Evolutionary conservation across 73 alveolate genomes (phyloP), one percentile per base, ranked within the genome.

Genomic region (Blepharisma japonicum): DNA sequence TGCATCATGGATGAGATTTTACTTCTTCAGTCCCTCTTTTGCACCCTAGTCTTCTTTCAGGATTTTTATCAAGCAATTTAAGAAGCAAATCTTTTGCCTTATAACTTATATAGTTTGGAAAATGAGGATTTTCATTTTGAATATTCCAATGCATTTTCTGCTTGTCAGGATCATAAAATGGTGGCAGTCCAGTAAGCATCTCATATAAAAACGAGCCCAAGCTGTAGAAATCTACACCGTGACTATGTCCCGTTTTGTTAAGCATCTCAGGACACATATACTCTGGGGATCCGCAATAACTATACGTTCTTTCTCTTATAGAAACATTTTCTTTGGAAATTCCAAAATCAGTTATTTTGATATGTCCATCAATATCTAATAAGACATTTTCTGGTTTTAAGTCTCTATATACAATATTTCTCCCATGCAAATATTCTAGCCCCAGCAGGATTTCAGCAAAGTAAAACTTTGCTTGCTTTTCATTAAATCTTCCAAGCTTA

Each of bases 201-300:
- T 93, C 98, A 79, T 83, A 93, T 27, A 93, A 81, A 18, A 93
- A 71, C 6, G 97, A 94, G 2, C 98, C 98, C 39, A 93, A 84
- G n/a, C 94, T 86, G 78, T 93, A 93, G 54, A 88, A 90, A 82
- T 93, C 98, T 0, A 91, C 90, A 38, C 72, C 79, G 48, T 88
- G 79, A 6, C 88, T 56, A 48, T 91, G 96, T 7, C 86, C 94
- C 47, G 81, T 79, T 74, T 86, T 83, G 77, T 87, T 71, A 0
- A 87, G 82, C 97, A 93, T 93, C 81, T 93, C 98, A n/a, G 98
- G 98, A 61, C 94, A 82, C 83, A 93, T 82, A 86, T 93, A 93
- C 68, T 84, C 90, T 6, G 97, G 98, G 3, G 97, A 90, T 20
- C 98, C 98, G 66, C 98, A 93, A 72, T 91, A 93, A 4, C 97